phyloP scores from a whole-genome alignment of 192 early-diverging fungal species.

The Neocallimastix lanati region DNA sequence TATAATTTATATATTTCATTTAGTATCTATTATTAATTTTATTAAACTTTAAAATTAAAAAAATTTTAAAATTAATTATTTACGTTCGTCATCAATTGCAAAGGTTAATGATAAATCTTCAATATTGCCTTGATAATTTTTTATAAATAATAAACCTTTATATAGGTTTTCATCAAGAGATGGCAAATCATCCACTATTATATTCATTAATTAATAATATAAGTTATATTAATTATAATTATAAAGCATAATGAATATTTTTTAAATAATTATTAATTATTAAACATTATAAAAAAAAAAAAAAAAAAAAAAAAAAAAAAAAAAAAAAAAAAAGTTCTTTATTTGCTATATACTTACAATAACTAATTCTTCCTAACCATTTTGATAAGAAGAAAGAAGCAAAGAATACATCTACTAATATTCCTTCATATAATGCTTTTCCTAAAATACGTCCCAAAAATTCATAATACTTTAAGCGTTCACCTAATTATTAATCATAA shows the following conservation, averaged over 20 bases:
- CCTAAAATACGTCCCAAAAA: constrained; percentile 68
- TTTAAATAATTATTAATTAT: background rate
- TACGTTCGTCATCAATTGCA: constrained; percentile 42
- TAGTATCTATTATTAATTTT: background rate
- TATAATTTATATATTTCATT: background rate
- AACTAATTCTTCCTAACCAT: constrained; percentile 44
- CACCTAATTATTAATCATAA: background rate
- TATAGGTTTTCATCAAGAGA: constrained; percentile 64
- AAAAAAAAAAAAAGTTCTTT: no score
- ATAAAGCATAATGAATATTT: background rate
- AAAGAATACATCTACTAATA: constrained; percentile 63
- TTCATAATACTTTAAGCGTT: constrained; percentile 38
- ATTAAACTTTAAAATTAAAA: background rate
- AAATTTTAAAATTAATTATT: background rate
- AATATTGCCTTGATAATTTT: constrained; percentile 50
- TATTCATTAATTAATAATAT: no score
- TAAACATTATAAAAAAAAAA: background rate
- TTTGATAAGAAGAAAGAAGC: constrained; percentile 65
- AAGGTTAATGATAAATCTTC: constrained; percentile 48
- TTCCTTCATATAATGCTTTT: constrained; percentile 74
- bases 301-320: constrained; percentile 1
- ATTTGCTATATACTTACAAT: constrained; percentile 23
- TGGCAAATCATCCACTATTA: constrained; percentile 55
- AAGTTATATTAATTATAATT: no score
- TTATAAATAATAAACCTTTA: constrained; percentile 47